Percentiles rank a stretch among this genome's conserved stretches.
These are phyloP conservation scores for Persicaria maculosa DNA, from an alignment of 148 eudicot species.

Conservation along the genomic window DNA sequence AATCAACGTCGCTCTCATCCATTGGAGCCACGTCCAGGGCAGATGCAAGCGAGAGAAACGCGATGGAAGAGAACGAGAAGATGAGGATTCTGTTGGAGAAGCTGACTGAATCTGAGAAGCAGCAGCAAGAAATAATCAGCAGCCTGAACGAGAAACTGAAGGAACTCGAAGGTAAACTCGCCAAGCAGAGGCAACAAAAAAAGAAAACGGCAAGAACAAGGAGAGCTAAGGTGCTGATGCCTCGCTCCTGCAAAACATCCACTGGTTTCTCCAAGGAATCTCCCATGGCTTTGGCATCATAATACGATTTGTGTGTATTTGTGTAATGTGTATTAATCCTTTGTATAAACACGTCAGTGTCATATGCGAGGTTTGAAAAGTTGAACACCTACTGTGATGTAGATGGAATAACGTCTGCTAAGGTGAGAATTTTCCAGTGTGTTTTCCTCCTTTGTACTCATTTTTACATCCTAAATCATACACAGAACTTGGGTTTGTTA, in stretches of 20 bases:
- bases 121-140: conserved; percentile 50
- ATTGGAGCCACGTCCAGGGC: not conserved
- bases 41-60: conserved; percentile 17
- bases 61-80: conserved; percentile 51
- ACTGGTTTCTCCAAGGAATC: not conserved
- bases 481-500: too few relatives aligned
- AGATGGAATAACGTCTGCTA: too few relatives aligned
- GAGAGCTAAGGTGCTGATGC: not conserved
- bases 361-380: too few relatives aligned
- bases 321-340: not conserved
- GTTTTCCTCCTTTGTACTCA: too few relatives aligned
- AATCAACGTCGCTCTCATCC: not conserved
- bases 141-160: conserved; percentile 43
- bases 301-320: not conserved
- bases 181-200: conserved; percentile 22
- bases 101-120: conserved; percentile 47
- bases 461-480: too few relatives aligned
- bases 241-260: not conserved
- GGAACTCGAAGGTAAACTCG: conserved; percentile 51
- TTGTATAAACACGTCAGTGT: too few relatives aligned
- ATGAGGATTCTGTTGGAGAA: conserved; percentile 48
- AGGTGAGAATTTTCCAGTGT: too few relatives aligned
- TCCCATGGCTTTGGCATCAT: not conserved
- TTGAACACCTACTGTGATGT: too few relatives aligned
- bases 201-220: not conserved